Percentiles rank a stretch among this genome's conserved stretches.
Conservation (phyloP, 2,329 filamentous ascomycete species). For the Beauveria medogensis region DNA sequence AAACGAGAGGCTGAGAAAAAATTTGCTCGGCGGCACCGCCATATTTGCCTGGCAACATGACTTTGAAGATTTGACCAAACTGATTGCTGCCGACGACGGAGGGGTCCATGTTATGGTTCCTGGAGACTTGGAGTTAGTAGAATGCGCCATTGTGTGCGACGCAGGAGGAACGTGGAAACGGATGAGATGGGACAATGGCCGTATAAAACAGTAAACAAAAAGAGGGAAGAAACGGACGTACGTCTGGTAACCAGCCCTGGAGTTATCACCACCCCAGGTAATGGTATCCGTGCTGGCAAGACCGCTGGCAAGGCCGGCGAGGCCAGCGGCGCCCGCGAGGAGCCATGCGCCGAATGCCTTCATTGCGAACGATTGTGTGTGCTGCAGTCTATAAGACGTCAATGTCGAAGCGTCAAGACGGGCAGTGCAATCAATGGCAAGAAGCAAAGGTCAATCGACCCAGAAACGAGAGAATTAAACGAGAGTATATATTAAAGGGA, state of each 20-base stretch:
- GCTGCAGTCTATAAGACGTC: neutral
- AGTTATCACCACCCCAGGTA: constrained; percentile 52
- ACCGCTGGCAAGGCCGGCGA: constrained; percentile 26
- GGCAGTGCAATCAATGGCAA: constrained; percentile 1
- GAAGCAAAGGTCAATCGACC: neutral
- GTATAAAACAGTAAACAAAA: too few relatives aligned
- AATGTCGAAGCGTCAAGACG: neutral
- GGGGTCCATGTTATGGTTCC: constrained; percentile 57
- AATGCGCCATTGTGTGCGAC: neutral
- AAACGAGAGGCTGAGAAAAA: constrained; percentile 40
- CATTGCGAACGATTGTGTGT: constrained; percentile 12
- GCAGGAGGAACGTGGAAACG: neutral
- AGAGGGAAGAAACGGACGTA: constrained; percentile 21
- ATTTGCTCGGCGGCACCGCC: constrained; percentile 42
- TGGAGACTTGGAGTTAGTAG: constrained; percentile 10
- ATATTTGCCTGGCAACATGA: constrained; percentile 43
- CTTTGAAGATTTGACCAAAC: constrained; percentile 48
- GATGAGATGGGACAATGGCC: too few relatives aligned
- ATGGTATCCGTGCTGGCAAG: constrained; percentile 45
- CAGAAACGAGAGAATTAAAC: constrained; percentile 1
- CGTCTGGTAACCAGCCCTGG: constrained; percentile 45
- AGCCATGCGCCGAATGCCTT: constrained; percentile 21
- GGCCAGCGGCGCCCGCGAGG: constrained; percentile 24
- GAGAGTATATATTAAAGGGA: neutral
- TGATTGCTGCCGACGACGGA: constrained; percentile 45